Base-by-base conservation (phyloP, 345 rosid genomes). In the Eucalyptus regnans region DNA sequence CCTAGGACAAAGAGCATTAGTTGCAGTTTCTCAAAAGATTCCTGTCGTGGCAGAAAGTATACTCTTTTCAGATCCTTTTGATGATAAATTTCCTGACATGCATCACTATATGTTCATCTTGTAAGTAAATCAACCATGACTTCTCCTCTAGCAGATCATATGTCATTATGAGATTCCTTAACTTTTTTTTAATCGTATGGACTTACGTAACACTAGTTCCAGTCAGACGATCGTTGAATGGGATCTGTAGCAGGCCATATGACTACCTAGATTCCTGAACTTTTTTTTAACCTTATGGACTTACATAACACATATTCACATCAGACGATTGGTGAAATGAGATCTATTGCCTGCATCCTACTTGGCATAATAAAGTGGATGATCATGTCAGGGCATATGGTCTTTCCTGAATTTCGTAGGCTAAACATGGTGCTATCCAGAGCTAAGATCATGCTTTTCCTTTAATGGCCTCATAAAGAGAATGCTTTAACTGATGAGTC, bases 1-100 rank as follows among this genome's bases (percentile, higher is more conserved):
- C 93, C 90, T 96, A 66, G 99, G 99, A 84, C 99, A 96, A 87
- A 95, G 95, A 80, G 94, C 93, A 88, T 49, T 93, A 87, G 92
- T 96, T 52, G 92, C 94, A 89, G 91, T 96, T 91, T 96, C 96
- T 89, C 96, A 96, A 76, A 95, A 93, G 89, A 93, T 98, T 84
- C 93, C 94, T 76, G 85, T 87, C 14, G 83, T 94, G 41, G 99
- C 98, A 18, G 98, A 97, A 91, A 94, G 90, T 60, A 50, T 96
- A 91, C 94, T 98, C 43, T 93, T 94, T 90, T 87, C 91, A 87
- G 97, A 98, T 91, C 99, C 99, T 88, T 98, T 96, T 92, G 97
- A 96, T 87, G 96, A 92, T 86, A 92, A 92, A 86, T 97, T 97
- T 89, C 89, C 95, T 85, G 90, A 89, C 88, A 92, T 95, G 93